A percentile compares a stretch with the other conserved stretches of the same genome.
phyloP scores from a whole-genome alignment of 768 basidiomycete genomes.

The Chiua virens region DNA sequence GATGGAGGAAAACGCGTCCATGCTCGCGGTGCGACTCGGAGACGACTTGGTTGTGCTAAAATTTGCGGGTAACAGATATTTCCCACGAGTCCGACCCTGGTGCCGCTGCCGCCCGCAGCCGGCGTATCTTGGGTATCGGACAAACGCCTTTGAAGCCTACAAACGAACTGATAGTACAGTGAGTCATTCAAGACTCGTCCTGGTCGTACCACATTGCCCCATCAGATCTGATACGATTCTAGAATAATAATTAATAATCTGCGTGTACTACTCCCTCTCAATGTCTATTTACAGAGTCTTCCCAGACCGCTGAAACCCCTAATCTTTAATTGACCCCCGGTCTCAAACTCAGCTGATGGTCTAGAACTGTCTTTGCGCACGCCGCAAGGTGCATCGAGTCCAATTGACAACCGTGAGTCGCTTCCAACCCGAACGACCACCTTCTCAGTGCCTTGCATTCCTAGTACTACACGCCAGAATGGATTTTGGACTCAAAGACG shows the following conservation, averaged over 20 bases:
- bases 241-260: no score
- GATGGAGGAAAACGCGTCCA: slow-evolving; percentile 30
- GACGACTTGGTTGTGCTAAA: no score
- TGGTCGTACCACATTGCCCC: no score
- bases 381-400: not conserved
- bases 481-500: slow-evolving; percentile 58
- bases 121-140: no score
- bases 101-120: no score
- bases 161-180: no score
- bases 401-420: not conserved
- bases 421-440: not conserved
- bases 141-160: no score
- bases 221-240: no score
- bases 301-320: slow-evolving; percentile 15
- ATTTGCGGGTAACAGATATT: not conserved
- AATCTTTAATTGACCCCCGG: not conserved
- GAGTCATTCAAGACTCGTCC: no score
- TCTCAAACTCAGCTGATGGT: slow-evolving; percentile 5
- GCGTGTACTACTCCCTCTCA: no score
- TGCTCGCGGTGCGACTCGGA: not conserved
- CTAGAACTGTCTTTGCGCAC: slow-evolving; percentile 11
- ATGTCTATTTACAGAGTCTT: slow-evolving; percentile 7
- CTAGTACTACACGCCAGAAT: slow-evolving; percentile 28
- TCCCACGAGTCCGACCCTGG: slow-evolving; percentile 6
- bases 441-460: not conserved